These are phyloP conservation scores for Coleophoma cylindrospora DNA, from an alignment of 2,329 filamentous ascomycete genomes.

Conservation along the genomic window DNA sequence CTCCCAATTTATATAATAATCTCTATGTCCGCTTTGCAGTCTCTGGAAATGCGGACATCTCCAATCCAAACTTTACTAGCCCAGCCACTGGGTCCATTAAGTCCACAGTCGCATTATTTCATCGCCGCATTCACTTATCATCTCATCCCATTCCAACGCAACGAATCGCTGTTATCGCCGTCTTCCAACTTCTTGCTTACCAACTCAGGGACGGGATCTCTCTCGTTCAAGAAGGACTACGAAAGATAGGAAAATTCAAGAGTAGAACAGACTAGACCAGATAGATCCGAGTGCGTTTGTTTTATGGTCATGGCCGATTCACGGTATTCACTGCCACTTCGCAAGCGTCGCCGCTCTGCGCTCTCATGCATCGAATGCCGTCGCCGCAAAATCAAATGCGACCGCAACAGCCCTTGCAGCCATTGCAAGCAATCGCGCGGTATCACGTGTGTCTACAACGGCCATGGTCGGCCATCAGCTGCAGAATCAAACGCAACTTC, in stretches of 20 bases:
- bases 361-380: slow-evolving; percentile 38
- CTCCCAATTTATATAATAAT: too few species aligned
- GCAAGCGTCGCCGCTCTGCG: slow-evolving; percentile 25
- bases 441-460: slow-evolving; percentile 25
- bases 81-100: too few species aligned
- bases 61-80: too few species aligned
- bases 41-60: too few species aligned
- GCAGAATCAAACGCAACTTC: too few species aligned
- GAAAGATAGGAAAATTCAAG: not conserved
- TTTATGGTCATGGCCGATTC: not conserved
- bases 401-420: slow-evolving; percentile 34
- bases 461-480: slow-evolving; percentile 2
- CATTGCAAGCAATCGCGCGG: slow-evolving; percentile 22
- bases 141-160: too few species aligned
- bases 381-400: slow-evolving; percentile 40
- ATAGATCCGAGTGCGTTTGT: not conserved
- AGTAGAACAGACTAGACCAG: too few species aligned
- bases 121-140: too few species aligned
- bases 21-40: too few species aligned
- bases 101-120: too few species aligned
- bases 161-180: too few species aligned
- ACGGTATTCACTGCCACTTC: slow-evolving; percentile 2
- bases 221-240: not conserved
- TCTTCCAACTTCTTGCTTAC: too few species aligned
- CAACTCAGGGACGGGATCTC: not conserved